Evolutionary conservation across 1,284 basidiomycete species (phyloP).

Genomic region (Naganishia cerealis): DNA sequence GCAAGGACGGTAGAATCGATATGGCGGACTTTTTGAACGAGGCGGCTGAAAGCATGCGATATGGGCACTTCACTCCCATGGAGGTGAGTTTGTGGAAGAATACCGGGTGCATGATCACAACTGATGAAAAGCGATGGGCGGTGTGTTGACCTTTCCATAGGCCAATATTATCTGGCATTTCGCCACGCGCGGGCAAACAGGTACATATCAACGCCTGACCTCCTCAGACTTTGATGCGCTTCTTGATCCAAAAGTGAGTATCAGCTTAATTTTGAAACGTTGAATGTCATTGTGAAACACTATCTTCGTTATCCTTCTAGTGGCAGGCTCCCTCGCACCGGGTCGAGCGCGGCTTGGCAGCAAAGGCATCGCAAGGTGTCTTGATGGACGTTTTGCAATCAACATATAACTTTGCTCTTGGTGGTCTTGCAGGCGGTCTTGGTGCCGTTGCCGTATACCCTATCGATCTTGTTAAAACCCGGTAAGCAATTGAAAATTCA

Average conservation of each 20-base stretch:
- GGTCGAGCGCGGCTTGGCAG: constrained; percentile 29
- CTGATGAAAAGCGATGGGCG: background rate
- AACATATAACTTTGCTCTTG: constrained; percentile 81
- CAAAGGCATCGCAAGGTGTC: constrained; percentile 5
- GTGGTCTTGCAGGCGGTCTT: constrained; percentile 77
- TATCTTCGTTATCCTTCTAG: constrained; percentile 6
- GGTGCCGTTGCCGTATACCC: constrained; percentile 73
- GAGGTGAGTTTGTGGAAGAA: constrained; percentile 56
- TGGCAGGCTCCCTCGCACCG: constrained; percentile 45
- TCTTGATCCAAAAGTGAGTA: constrained; percentile 61
- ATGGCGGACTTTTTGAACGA: constrained; percentile 57
- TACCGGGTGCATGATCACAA: background rate
- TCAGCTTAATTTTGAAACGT: background rate
- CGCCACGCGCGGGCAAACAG: constrained; percentile 70
- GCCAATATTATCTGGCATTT: constrained; percentile 94
- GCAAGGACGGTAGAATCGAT: constrained; percentile 82
- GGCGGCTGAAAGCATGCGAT: constrained; percentile 65
- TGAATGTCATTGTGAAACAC: constrained; percentile 11
- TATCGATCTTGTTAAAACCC: constrained; percentile 63
- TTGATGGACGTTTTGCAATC: constrained; percentile 61
- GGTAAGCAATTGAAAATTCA: constrained; percentile 54
- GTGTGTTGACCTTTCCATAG: constrained; percentile 61
- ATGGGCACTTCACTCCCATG: constrained; percentile 91
- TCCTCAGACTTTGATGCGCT: constrained; percentile 84
- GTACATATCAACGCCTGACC: constrained; percentile 65